Base-by-base conservation (phyloP, 148 eudicot genomes). In the Bassia scoparia region DNA sequence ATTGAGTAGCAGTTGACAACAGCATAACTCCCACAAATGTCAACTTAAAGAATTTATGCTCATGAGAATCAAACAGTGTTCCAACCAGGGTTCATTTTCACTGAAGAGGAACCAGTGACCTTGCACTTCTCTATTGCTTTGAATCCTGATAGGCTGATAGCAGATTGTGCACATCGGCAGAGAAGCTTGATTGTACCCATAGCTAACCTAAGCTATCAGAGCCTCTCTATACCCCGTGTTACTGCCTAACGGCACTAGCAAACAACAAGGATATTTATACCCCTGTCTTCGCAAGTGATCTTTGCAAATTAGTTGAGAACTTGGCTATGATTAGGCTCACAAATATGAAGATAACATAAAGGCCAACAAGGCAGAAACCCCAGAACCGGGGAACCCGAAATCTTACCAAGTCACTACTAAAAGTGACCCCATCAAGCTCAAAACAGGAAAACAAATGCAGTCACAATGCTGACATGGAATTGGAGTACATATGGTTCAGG, bases 301-400 rank as follows among this genome's bases (percentile, higher is more conserved):
- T 63, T 62, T 33, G 44, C 44, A 62, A 35, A 26, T 62, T 34
- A 54, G 71, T 67, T 9, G 89, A 81, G 74, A 89, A 85, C 79
- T 64, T 86, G 54, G 96, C 93, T 44, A 94, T 84, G 52, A 91
- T 56, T 70, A 91, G 74, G 76, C 97, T 95, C 68, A 88, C 74
- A 16, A 62, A 80, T 33, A 87, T 88, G 82, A 95, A 95, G 65
- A 82, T 27, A 49, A 82, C 73, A 66, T 95, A 95, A 61, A 95
- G 86, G n/a, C 92, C 93, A 53, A 95, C 97, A 52, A 95, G 98
- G 71, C 97, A 91, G 81, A 87, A 91, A 21, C 98, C 98, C 98
- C 98, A 95, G 77, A 89, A 88, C 77, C 92, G 84, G 30, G 98
- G 98, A 33, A 95, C 98, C 74, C 90, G 81, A 70, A 89, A 95